Evolutionary conservation across 2,329 filamentous ascomycete genomes (phyloP).

Genomic region (Cercospora sesami): DNA sequence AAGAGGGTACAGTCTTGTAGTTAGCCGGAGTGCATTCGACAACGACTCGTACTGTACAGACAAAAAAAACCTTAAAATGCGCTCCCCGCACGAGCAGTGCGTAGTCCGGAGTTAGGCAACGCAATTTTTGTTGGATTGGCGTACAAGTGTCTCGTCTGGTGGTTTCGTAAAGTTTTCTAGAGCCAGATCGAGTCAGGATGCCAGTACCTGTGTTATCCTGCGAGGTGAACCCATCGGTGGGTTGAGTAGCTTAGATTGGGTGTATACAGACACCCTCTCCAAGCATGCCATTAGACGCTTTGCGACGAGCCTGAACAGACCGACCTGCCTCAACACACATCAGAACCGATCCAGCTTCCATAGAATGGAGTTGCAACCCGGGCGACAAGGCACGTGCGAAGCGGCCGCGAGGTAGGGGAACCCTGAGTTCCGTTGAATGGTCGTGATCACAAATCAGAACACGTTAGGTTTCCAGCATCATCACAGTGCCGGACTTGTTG

Average conservation of each 20-base stretch:
- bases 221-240: background rate
- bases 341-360: background rate
- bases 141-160: too few species aligned
- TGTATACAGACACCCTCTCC: background rate
- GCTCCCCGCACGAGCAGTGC: too few species aligned
- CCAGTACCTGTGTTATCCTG: background rate
- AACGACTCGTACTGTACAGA: too few species aligned
- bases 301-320: too few species aligned
- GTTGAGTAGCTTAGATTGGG: background rate
- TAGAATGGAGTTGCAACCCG: background rate
- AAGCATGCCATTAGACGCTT: background rate
- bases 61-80: too few species aligned
- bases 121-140: too few species aligned
- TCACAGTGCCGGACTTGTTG: background rate
- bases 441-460: background rate
- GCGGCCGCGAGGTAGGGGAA: background rate
- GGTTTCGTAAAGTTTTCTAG: too few species aligned
- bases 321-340: background rate
- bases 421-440: background rate
- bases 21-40: too few species aligned
- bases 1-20: too few species aligned
- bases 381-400: background rate
- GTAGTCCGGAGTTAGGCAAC: too few species aligned
- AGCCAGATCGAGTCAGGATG: background rate
- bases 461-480: background rate